Conservation (phyloP, 257 asterid genomes). For the Galeopsis tetrahit region DNA sequence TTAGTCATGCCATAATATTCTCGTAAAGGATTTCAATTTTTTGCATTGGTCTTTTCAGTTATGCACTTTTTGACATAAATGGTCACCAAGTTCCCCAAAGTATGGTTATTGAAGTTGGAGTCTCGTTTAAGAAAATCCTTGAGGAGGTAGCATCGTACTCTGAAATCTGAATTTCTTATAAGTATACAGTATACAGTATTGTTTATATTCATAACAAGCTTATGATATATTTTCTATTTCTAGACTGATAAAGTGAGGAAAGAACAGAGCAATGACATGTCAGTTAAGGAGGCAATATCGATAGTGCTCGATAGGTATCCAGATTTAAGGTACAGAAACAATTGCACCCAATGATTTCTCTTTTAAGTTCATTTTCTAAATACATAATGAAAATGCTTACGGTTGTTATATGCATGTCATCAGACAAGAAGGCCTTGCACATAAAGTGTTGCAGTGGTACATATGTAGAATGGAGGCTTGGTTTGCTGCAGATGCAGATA, state of each 20-base stretch:
- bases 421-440: slow-evolving; percentile 87
- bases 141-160: slow-evolving; percentile 65
- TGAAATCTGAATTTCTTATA: slow-evolving; percentile 16
- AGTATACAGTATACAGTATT: neutral
- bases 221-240: slow-evolving; percentile 37
- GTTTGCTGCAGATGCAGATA: slow-evolving; percentile 99
- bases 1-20: neutral
- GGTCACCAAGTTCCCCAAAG: slow-evolving; percentile 90
- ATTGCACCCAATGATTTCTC: neutral
- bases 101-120: slow-evolving; percentile 86
- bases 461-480: slow-evolving; percentile 99
- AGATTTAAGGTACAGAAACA: slow-evolving; percentile 64
- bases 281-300: slow-evolving; percentile 82
- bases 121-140: slow-evolving; percentile 80
- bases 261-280: slow-evolving; percentile 73
- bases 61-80: slow-evolving; percentile 73
- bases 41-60: slow-evolving; percentile 52
- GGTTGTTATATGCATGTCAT: slow-evolving; percentile 22
- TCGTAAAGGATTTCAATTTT: slow-evolving; percentile 12
- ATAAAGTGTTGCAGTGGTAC: slow-evolving; percentile 95
- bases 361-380: slow-evolving; percentile 26
- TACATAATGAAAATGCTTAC: slow-evolving; percentile 32
- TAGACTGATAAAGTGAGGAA: slow-evolving; percentile 93
- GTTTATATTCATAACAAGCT: neutral
- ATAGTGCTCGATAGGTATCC: slow-evolving; percentile 83